A percentile compares a stretch with the other conserved stretches of the same genome.
phyloP scores from a whole-genome alignment of 306 rosid species.

The Ammopiptanthus mongolicus region DNA sequence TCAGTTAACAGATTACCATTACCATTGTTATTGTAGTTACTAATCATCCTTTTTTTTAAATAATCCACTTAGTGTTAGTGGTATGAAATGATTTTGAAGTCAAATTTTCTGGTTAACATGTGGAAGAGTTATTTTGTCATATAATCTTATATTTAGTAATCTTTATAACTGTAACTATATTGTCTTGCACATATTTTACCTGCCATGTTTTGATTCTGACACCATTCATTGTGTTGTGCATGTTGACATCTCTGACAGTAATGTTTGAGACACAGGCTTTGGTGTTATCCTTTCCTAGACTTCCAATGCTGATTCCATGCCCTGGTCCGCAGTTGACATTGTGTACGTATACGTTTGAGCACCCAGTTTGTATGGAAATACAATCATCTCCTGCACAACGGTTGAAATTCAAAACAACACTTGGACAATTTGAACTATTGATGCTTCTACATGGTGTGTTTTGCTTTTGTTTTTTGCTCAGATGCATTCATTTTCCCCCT shows the following conservation, averaged over 20 bases:
- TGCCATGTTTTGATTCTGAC: slow-evolving; percentile 99
- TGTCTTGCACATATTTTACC: slow-evolving; percentile 41
- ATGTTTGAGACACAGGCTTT: slow-evolving; percentile 95
- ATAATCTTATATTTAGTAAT: not conserved
- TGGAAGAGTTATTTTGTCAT: not conserved
- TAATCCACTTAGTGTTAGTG: not conserved
- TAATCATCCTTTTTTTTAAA: not conserved
- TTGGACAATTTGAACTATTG: not conserved
- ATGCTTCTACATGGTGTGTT: not conserved
- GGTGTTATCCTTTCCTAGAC: slow-evolving; percentile 83
- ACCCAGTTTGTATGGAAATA: slow-evolving; percentile 91
- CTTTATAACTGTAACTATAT: not conserved
- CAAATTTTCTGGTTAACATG: not conserved
- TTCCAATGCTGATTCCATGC: slow-evolving; percentile 96
- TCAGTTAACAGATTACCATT: slow-evolving; percentile 41
- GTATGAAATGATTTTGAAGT: not conserved
- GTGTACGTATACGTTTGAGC: slow-evolving; percentile 80
- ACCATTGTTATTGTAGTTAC: not conserved
- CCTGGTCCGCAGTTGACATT: slow-evolving; percentile 95
- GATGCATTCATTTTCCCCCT: not conserved
- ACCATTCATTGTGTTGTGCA: slow-evolving; percentile 91
- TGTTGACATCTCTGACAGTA: slow-evolving; percentile 71
- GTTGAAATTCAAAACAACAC: slow-evolving; percentile 15
- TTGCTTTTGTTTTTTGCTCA: not conserved
- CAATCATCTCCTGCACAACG: slow-evolving; percentile 82